Evolutionary conservation across 2,329 filamentous ascomycete genomes (phyloP).

Genomic region (Aspergillus brasiliensis): DNA sequence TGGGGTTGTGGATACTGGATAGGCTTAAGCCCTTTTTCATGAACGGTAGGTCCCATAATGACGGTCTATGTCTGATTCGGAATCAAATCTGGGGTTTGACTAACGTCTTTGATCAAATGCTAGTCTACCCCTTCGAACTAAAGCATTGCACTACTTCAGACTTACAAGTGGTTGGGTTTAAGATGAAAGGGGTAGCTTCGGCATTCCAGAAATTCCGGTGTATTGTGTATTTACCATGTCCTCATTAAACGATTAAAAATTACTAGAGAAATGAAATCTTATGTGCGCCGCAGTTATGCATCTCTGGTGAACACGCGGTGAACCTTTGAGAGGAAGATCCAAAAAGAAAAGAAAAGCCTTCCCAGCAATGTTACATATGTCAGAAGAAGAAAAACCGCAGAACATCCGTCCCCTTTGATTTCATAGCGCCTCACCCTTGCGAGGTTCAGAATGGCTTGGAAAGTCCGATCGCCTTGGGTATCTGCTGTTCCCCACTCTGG

Average conservation of each 20-base stretch:
- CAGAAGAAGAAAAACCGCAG: conserved; percentile 8
- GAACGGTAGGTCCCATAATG: too few relatives aligned
- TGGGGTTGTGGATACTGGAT: too few relatives aligned
- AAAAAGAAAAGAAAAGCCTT: conserved; percentile 9
- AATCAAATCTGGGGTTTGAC: too few relatives aligned
- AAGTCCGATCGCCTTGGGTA: conserved; percentile 1
- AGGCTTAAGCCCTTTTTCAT: too few relatives aligned
- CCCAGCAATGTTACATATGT: conserved; percentile 19
- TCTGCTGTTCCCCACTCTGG: background rate
- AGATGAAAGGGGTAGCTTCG: background rate
- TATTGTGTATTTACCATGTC: conserved; percentile 16
- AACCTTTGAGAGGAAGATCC: conserved; percentile 9
- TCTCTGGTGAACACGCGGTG: conserved; percentile 18
- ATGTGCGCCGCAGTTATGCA: conserved; percentile 19
- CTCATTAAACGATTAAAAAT: conserved; percentile 17
- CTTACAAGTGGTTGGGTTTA: background rate
- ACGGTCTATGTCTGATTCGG: too few relatives aligned
- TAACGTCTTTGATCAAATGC: too few relatives aligned
- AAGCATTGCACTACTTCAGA: background rate
- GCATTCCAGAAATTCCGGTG: background rate
- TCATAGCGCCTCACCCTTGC: conserved; percentile 5
- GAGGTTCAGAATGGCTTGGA: background rate
- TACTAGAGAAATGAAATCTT: conserved; percentile 14
- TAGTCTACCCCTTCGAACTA: background rate
- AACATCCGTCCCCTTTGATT: conserved; percentile 18